A percentile compares a stretch with the other conserved stretches of the same genome.
phyloP scores from a whole-genome alignment of 768 basidiomycete species.

The Xerocomus potaroensis region DNA sequence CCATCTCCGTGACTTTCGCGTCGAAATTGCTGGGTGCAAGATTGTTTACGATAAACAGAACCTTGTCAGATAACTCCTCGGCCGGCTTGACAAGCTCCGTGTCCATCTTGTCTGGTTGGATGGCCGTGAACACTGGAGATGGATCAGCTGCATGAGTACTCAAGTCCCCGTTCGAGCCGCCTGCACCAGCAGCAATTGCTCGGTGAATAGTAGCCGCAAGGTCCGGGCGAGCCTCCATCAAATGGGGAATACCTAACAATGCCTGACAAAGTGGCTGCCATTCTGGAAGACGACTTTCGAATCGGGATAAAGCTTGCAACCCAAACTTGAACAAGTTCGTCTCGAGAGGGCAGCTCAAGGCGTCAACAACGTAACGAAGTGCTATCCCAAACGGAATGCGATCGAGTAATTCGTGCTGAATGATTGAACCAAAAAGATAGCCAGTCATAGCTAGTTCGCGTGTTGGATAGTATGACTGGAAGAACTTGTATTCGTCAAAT shows the following conservation, averaged over 20 bases:
- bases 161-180: conserved; percentile 39
- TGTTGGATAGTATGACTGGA: conserved; percentile 92
- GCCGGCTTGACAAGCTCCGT: conserved; percentile 64
- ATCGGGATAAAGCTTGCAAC: conserved; percentile 81
- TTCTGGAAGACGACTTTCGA: conserved; percentile 82
- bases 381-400: conserved; percentile 94
- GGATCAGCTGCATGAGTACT: conserved; percentile 39
- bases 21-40: conserved; percentile 94
- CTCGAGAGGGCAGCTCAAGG: conserved; percentile 84
- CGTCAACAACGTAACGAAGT: conserved; percentile 93
- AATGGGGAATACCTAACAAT: conserved; percentile 79
- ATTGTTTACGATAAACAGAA: conserved; percentile 98
- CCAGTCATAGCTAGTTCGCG: conserved; percentile 96
- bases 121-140: conserved; percentile 66
- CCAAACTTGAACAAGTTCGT: conserved; percentile 96
- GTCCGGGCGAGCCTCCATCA: conserved; percentile 83
- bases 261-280: conserved; percentile 93
- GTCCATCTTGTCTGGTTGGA: conserved; percentile 67
- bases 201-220: conserved; percentile 67
- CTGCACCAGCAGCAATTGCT: conserved; percentile 54
- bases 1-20: conserved; percentile 81
- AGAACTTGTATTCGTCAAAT: conserved; percentile 99
- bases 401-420: conserved; percentile 90
- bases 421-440: conserved; percentile 92
- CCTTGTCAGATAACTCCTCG: conserved; percentile 87